These are phyloP conservation scores for Malus hybrid DNA, from an alignment of 331 rosid genomes.

Conservation along the genomic window DNA sequence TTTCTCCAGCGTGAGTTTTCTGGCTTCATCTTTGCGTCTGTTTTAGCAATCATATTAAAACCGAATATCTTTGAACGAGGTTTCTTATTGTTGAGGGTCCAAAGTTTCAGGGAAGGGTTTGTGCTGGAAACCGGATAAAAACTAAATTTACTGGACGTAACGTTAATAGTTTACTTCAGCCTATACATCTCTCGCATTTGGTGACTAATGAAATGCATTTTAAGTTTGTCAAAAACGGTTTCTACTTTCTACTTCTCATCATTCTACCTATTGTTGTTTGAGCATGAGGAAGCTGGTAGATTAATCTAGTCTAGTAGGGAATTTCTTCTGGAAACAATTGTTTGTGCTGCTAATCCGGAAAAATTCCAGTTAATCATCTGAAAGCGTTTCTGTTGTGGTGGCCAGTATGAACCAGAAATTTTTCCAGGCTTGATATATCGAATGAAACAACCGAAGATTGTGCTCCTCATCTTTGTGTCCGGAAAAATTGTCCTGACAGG, in stretches of 20 bases:
- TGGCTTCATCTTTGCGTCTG: background rate
- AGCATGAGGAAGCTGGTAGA: background rate
- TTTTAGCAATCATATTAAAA: background rate
- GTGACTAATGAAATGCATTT: background rate
- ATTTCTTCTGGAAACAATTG: background rate
- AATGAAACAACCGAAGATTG: slow-evolving; percentile 93
- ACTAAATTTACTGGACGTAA: background rate
- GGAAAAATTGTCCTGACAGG: slow-evolving; percentile 95
- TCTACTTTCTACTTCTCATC: background rate
- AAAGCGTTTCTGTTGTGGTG: slow-evolving; percentile 17
- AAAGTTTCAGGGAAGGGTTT: background rate
- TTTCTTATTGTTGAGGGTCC: background rate
- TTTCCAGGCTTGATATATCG: slow-evolving; percentile 91
- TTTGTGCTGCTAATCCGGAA: background rate
- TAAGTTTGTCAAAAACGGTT: background rate
- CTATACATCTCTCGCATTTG: background rate
- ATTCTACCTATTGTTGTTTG: background rate
- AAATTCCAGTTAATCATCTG: background rate
- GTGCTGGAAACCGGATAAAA: background rate
- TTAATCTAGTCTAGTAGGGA: background rate
- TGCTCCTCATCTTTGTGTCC: slow-evolving; percentile 85
- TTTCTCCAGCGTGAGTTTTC: slow-evolving; percentile 74
- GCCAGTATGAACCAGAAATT: slow-evolving; percentile 86
- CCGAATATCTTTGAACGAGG: background rate
- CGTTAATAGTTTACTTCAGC: background rate